Percentiles rank a stretch among this genome's conserved stretches.
Conservation (phyloP, 257 asterid genomes). For the Lycium ferocissimum region DNA sequence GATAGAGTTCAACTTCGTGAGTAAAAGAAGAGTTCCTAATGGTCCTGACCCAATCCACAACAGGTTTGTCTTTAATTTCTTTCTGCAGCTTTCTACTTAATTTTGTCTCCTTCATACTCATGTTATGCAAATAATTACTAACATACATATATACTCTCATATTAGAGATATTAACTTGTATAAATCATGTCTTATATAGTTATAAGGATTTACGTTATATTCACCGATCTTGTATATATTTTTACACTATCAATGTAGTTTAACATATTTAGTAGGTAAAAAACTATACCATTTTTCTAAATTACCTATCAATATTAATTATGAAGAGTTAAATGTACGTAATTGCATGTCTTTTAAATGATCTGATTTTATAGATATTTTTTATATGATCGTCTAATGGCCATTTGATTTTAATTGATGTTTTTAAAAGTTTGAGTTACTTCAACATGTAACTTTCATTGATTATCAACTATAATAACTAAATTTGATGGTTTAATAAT, state of each 20-base stretch:
- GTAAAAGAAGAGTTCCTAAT: constrained; percentile 78
- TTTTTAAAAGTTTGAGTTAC: neutral
- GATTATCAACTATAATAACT: too few relatives aligned
- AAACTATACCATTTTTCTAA: neutral
- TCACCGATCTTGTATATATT: neutral
- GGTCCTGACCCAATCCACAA: constrained; percentile 94
- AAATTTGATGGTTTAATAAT: too few relatives aligned
- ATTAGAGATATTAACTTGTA: too few relatives aligned
- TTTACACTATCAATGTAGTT: neutral
- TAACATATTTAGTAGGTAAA: neutral
- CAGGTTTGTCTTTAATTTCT: constrained; percentile 50
- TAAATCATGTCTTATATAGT: neutral
- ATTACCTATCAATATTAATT: neutral
- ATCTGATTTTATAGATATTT: neutral
- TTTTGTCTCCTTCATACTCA: neutral
- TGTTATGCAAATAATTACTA: too few relatives aligned
- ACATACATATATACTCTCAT: neutral
- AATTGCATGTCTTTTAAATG: neutral
- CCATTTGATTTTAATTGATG: neutral
- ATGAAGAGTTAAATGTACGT: neutral
- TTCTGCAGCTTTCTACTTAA: neutral
- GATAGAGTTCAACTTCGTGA: constrained; percentile 49
- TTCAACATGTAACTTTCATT: neutral
- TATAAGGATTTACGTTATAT: neutral
- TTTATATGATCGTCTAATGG: neutral